phyloP scores from a whole-genome alignment of 108 stramenopile species.

The Discostella stelligeroides region DNA sequence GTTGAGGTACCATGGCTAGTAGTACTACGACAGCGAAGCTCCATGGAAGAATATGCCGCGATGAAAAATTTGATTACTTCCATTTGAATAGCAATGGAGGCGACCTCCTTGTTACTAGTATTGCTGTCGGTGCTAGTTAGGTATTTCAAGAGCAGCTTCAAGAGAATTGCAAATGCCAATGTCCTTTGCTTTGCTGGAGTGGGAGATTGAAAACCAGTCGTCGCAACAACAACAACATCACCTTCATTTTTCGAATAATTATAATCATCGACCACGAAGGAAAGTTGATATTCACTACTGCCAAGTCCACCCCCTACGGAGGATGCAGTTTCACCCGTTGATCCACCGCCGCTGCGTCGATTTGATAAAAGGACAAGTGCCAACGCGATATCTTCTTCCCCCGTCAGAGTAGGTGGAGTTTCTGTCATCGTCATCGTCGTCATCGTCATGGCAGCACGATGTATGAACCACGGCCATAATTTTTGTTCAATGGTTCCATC shows the following conservation, averaged over 20 bases:
- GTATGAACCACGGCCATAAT: conserved; percentile 39
- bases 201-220: neutral
- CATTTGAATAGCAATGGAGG: conserved; percentile 1
- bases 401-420: neutral
- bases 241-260: neutral
- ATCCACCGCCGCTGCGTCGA: conserved; percentile 7
- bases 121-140: neutral
- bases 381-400: conserved; percentile 21
- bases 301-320: conserved; percentile 6
- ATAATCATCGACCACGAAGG: conserved; percentile 30
- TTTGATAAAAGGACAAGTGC: conserved; percentile 32
- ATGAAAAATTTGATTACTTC: conserved; percentile 35
- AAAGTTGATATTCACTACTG: conserved; percentile 20
- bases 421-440: neutral
- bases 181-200: neutral
- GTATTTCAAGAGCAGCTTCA: conserved; percentile 8
- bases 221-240: neutral
- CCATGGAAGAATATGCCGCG: conserved; percentile 40
- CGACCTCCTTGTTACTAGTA: neutral
- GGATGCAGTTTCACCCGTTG: conserved; percentile 7
- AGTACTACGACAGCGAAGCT: conserved; percentile 18
- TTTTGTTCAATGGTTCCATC: conserved; percentile 28
- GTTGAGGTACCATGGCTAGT: no score
- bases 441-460: conserved; percentile 1
- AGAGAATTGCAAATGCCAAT: conserved; percentile 16